These are phyloP conservation scores for Serendipita indica DNA, from an alignment of 768 basidiomycete species.

Conservation along the genomic window DNA sequence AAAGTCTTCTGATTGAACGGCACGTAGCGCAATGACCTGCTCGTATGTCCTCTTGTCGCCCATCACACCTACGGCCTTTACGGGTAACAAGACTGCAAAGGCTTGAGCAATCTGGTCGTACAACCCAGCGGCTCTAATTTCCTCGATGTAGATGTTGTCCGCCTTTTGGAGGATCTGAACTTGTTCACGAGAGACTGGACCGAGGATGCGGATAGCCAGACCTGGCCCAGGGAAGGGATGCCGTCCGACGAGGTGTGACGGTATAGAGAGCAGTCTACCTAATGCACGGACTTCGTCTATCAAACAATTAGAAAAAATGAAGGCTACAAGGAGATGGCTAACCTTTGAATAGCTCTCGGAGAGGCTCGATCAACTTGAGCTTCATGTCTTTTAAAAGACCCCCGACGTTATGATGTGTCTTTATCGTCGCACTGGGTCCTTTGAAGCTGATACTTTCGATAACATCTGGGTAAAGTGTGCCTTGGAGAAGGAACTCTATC, in stretches of 20 bases:
- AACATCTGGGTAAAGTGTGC: conserved; percentile 96
- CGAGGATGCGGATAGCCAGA: conserved; percentile 93
- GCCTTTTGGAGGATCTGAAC: conserved; percentile 83
- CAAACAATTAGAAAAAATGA: background rate
- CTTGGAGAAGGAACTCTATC: conserved; percentile 95
- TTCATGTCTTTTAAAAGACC: conserved; percentile 96
- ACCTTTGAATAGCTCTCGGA: conserved; percentile 98
- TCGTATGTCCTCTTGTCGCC: conserved; percentile 95
- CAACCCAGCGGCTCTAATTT: conserved; percentile 82
- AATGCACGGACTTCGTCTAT: conserved; percentile 90
- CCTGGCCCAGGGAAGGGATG: conserved; percentile 99
- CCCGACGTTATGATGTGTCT: conserved; percentile 98
- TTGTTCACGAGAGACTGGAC: conserved; percentile 86
- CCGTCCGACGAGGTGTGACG: conserved; percentile 81
- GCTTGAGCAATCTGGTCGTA: conserved; percentile 94
- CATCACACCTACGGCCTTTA: conserved; percentile 95
- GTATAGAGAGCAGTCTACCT: conserved; percentile 81
- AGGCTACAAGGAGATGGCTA: conserved; percentile 16
- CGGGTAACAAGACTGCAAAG: conserved; percentile 89
- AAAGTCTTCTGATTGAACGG: conserved; percentile 96
- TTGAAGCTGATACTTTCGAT: conserved; percentile 99
- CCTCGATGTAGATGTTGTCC: conserved; percentile 93
- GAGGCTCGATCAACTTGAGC: conserved; percentile 92
- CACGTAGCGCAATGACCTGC: conserved; percentile 89
- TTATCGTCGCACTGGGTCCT: conserved; percentile 96